Conservation (phyloP, 2,329 filamentous ascomycete genomes). For the Aspergillus sp. region DNA sequence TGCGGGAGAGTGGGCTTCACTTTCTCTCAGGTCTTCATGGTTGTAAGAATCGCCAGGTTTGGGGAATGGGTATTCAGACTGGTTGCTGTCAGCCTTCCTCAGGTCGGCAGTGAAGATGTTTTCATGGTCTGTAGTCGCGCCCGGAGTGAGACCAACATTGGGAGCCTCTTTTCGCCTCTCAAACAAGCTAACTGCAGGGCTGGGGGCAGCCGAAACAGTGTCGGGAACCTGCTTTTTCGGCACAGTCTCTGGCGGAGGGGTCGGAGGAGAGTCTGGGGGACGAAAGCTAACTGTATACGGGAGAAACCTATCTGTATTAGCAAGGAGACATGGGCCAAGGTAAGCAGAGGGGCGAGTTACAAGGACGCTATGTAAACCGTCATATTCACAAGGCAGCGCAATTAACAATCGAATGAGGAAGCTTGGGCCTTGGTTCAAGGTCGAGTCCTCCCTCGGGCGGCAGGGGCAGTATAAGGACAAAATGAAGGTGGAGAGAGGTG, state of each 20-base stretch:
- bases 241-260: constrained; percentile 38
- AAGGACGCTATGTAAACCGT: constrained; percentile 61
- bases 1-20: constrained; percentile 71
- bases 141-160: constrained; percentile 36
- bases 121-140: constrained; percentile 44
- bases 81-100: constrained; percentile 26
- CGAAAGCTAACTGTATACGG: constrained; percentile 91
- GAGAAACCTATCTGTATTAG: constrained; percentile 65
- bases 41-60: constrained; percentile 16
- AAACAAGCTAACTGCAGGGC: constrained; percentile 35
- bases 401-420: constrained; percentile 14
- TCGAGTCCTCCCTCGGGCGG: not conserved
- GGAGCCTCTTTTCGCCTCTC: constrained; percentile 26
- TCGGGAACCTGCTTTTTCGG: constrained; percentile 26
- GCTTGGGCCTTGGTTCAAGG: not conserved
- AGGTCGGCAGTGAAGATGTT: constrained; percentile 37
- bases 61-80: constrained; percentile 32
- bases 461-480: not conserved
- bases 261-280: constrained; percentile 45
- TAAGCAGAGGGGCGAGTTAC: constrained; percentile 30
- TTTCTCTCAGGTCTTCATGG: constrained; percentile 61
- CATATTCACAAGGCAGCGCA: constrained; percentile 43
- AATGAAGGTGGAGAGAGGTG: not conserved
- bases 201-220: constrained; percentile 25
- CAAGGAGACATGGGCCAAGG: not conserved